A percentile compares a stretch with the other conserved stretches of the same genome.
These are phyloP conservation scores for Alternaria sp. DNA, from an alignment of 2,329 filamentous ascomycete species.

Conservation along the genomic window DNA sequence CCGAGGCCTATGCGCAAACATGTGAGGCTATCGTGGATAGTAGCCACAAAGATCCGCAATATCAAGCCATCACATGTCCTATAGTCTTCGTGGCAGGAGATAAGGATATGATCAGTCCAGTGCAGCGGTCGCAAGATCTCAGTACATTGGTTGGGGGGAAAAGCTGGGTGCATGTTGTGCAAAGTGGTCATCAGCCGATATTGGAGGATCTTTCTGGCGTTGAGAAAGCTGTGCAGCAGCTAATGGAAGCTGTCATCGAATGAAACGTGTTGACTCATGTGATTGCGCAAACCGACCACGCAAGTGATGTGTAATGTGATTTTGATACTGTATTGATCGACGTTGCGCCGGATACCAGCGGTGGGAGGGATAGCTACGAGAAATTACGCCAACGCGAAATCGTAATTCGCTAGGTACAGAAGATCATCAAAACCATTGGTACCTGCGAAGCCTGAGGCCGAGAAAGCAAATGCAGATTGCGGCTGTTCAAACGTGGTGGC, in stretches of 20 bases:
- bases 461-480: neutral
- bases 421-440: neutral
- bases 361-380: neutral
- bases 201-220: neutral
- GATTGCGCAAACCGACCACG: no score
- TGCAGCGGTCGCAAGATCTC: neutral
- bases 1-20: slow-evolving; percentile 14
- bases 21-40: slow-evolving; percentile 10
- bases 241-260: neutral
- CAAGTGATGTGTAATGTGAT: fast-evolving
- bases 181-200: neutral
- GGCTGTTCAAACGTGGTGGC: neutral
- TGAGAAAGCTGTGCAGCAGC: neutral
- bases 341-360: neutral
- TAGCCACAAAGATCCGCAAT: slow-evolving; percentile 10
- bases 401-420: neutral
- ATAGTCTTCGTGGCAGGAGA: neutral
- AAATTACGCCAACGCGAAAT: neutral
- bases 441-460: neutral
- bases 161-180: neutral
- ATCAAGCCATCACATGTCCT: slow-evolving; percentile 3
- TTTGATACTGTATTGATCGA: fast-evolving
- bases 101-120: neutral
- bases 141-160: neutral
- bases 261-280: neutral